These are phyloP conservation scores for Dentipellis sp. DNA, from an alignment of 768 basidiomycete genomes.

Conservation along the genomic window DNA sequence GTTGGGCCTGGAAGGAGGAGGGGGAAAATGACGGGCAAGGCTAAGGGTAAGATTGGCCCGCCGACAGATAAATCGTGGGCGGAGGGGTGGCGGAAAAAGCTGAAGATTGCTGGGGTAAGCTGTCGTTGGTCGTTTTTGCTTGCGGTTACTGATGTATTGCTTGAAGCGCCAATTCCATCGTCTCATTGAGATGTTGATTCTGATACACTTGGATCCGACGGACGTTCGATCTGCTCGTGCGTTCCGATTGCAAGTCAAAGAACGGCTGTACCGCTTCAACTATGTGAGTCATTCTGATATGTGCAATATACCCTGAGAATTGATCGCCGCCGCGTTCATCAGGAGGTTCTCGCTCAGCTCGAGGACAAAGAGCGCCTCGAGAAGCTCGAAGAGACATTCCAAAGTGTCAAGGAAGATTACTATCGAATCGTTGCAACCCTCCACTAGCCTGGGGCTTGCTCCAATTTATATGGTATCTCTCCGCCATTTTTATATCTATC, in stretches of 20 bases:
- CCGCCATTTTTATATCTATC: no score
- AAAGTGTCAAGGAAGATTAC: slow-evolving; percentile 80
- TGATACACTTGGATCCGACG: slow-evolving; percentile 55
- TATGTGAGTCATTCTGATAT: slow-evolving; percentile 48
- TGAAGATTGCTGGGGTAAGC: slow-evolving; percentile 85
- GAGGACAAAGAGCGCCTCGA: slow-evolving; percentile 81
- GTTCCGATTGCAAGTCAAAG: slow-evolving; percentile 89
- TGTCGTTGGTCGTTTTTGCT: not conserved
- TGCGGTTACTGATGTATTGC: not conserved
- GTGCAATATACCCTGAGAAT: not conserved
- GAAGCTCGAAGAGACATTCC: slow-evolving; percentile 90
- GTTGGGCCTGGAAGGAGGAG: slow-evolving; percentile 13
- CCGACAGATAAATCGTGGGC: slow-evolving; percentile 71
- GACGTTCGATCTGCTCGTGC: slow-evolving; percentile 49
- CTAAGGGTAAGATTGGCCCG: slow-evolving; percentile 62
- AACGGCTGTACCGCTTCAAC: slow-evolving; percentile 91
- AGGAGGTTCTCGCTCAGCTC: slow-evolving; percentile 86
- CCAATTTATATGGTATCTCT: no score
- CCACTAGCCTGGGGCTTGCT: not conserved
- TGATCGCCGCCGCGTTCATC: slow-evolving; percentile 4
- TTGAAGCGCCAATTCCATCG: slow-evolving; percentile 87
- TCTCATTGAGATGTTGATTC: slow-evolving; percentile 83
- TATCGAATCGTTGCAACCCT: slow-evolving; percentile 61
- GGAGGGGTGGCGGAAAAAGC: slow-evolving; percentile 69
- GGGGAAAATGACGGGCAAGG: slow-evolving; percentile 12